phyloP scores from a whole-genome alignment of 1,284 basidiomycete genomes.

The Marasmius oreades region DNA sequence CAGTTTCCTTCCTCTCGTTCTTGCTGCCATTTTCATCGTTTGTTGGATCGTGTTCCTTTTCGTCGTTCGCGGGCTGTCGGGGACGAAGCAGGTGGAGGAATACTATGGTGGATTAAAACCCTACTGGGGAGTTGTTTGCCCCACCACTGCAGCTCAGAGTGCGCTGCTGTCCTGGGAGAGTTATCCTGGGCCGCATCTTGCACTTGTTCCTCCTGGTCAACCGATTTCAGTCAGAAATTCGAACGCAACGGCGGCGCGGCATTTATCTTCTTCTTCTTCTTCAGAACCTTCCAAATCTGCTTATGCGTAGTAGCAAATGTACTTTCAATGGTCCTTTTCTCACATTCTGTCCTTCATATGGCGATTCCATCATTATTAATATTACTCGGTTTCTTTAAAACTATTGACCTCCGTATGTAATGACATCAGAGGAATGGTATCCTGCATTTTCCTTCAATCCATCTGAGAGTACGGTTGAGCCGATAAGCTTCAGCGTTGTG shows the following conservation, averaged over 20 bases:
- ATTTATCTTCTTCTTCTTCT: not conserved
- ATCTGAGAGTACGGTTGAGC: too few relatives aligned
- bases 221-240: not conserved
- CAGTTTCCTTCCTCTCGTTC: conserved; percentile 7
- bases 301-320: too few relatives aligned
- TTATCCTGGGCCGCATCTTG: conserved; percentile 3
- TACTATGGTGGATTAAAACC: conserved; percentile 6
- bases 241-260: not conserved
- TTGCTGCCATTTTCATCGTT: not conserved
- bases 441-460: too few relatives aligned
- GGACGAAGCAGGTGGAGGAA: not conserved
- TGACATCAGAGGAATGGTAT: too few relatives aligned
- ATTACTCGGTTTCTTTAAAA: too few relatives aligned
- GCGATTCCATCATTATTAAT: too few relatives aligned
- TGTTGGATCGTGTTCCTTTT: not conserved
- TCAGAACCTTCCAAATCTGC: too few relatives aligned
- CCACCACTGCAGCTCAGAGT: not conserved
- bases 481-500: too few relatives aligned
- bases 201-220: not conserved
- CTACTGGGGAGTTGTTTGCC: conserved; percentile 3
- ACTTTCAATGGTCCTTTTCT: too few relatives aligned
- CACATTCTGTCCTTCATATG: too few relatives aligned
- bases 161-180: conserved; percentile 2
- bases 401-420: too few relatives aligned
- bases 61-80: not conserved